Conservation (phyloP, 129 eudicot species). For the Lactuca saligna region DNA sequence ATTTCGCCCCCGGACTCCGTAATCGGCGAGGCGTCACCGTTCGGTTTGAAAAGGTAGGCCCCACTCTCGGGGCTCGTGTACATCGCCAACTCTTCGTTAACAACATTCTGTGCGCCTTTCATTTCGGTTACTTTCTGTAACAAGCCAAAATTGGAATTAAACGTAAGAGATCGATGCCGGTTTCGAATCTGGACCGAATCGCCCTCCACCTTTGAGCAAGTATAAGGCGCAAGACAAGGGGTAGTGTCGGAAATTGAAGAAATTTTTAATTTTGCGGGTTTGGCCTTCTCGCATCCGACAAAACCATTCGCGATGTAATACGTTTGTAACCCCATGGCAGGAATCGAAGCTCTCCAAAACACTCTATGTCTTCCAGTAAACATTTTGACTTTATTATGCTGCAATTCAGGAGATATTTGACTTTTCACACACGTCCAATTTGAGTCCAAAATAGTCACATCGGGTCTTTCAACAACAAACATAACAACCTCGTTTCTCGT, state of each 20-base stretch:
- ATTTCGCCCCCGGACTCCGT: conserved; percentile 41
- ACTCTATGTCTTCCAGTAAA: conserved; percentile 89
- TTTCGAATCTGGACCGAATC: conserved; percentile 61
- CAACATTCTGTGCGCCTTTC: conserved; percentile 45
- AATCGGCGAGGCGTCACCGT: conserved; percentile 71
- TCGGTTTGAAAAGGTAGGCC: conserved; percentile 88
- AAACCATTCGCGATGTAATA: conserved; percentile 89
- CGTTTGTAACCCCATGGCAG: conserved; percentile 90
- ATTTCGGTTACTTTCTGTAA: conserved; percentile 55
- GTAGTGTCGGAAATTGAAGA: conserved; percentile 32
- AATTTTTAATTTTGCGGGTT: conserved; percentile 60
- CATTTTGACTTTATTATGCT: conserved; percentile 47
- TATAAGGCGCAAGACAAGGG: conserved; percentile 67
- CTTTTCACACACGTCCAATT: conserved; percentile 97
- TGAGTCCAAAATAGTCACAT: conserved; percentile 86
- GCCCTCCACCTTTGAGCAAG: conserved; percentile 69
- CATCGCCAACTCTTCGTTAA: conserved; percentile 82
- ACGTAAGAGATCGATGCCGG: conserved; percentile 58
- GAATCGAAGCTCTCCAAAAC: conserved; percentile 83
- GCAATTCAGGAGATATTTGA: conserved; percentile 94
- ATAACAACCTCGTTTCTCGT: conserved; percentile 86
- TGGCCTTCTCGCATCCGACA: conserved; percentile 91
- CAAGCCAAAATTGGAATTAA: conserved; percentile 57
- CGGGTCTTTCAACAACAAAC: conserved; percentile 87
- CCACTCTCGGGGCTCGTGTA: conserved; percentile 92